Percentiles rank a stretch among this genome's conserved stretches.
Conservation (phyloP, 164 flowering plant species). For the Protea cynaroides region DNA sequence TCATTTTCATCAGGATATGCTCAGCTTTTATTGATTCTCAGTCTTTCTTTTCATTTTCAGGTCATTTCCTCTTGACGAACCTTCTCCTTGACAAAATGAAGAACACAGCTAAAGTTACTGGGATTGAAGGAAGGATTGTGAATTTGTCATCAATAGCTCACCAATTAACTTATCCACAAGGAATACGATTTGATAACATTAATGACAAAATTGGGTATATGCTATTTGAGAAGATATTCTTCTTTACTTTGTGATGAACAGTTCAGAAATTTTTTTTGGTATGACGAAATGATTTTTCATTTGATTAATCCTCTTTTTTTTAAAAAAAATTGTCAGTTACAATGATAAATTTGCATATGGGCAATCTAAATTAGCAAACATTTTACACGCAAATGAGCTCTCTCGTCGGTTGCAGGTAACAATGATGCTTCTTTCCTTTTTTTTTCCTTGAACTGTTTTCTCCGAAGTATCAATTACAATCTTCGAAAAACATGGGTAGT, state of each 20-base stretch:
- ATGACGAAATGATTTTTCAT: too few relatives aligned
- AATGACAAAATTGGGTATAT: conserved; percentile 58
- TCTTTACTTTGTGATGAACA: too few relatives aligned
- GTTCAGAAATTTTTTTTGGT: too few relatives aligned
- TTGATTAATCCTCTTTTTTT: background rate
- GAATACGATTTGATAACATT: conserved; percentile 58
- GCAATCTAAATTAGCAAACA: conserved; percentile 88
- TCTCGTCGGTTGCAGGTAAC: conserved; percentile 69
- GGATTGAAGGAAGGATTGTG: conserved; percentile 84
- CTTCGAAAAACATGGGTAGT: too few relatives aligned
- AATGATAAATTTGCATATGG: conserved; percentile 88
- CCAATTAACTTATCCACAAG: conserved; percentile 48
- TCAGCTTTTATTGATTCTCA: background rate
- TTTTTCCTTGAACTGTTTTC: too few relatives aligned
- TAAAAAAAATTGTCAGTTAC: conserved; percentile 39
- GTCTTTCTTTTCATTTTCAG: conserved; percentile 31
- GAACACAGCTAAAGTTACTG: conserved; percentile 55
- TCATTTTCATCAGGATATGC: too few relatives aligned
- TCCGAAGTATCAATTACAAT: too few relatives aligned
- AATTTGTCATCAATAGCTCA: conserved; percentile 90
- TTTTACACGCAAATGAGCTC: conserved; percentile 87
- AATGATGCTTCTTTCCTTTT: background rate
- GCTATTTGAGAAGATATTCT: background rate
- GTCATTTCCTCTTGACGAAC: conserved; percentile 85
- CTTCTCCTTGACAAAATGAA: conserved; percentile 94